Percentiles rank a stretch among this genome's conserved stretches.
Conservation (phyloP, 495 filamentous ascomycete genomes). For the Copromyces sp. region DNA sequence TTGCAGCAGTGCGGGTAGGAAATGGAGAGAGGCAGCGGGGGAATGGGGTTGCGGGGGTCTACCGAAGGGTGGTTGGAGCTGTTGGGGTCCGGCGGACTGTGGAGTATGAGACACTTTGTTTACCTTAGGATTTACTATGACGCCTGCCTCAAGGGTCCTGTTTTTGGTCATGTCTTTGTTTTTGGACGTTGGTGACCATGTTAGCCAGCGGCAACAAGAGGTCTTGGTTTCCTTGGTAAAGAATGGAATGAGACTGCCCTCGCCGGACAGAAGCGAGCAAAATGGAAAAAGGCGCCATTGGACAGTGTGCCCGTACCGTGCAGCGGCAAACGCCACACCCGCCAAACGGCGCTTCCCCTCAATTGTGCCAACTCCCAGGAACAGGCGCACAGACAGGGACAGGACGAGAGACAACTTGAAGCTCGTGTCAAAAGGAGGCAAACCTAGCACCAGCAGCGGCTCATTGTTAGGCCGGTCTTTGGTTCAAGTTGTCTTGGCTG, state of each 20-base stretch:
- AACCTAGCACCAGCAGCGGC: neutral
- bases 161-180: neutral
- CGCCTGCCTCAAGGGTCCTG: neutral
- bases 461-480: neutral
- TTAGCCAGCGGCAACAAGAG: neutral
- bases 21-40: neutral
- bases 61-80: neutral
- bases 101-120: neutral
- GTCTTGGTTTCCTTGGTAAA: neutral
- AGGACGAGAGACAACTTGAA: neutral
- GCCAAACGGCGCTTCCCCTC: neutral
- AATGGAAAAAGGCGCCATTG: neutral
- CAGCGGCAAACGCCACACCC: neutral
- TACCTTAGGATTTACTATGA: neutral
- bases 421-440: neutral
- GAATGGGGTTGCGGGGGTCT: neutral
- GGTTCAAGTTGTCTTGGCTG: neutral
- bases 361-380: neutral
- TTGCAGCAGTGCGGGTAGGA: neutral
- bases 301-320: neutral
- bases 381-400: neutral
- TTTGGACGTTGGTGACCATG: neutral
- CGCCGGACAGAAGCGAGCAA: too few species aligned
- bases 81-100: neutral
- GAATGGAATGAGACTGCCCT: neutral